phyloP scores from a whole-genome alignment of 345 rosid genomes.

The Camelina hispida region DNA sequence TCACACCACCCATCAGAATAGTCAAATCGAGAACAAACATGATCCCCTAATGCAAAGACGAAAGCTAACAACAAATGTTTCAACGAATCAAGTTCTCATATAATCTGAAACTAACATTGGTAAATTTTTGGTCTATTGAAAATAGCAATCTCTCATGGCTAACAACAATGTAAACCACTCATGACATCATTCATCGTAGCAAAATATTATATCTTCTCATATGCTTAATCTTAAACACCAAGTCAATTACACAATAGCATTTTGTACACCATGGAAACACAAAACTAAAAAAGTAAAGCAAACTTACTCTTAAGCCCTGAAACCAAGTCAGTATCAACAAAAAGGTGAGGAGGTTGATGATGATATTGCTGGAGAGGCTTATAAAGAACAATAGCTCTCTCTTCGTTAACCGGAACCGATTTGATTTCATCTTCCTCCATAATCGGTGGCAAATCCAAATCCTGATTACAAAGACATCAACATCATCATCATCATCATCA shows the following conservation, averaged over 20 bases:
- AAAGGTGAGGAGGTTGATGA: conserved; percentile 39
- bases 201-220: not conserved
- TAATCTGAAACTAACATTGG: no score
- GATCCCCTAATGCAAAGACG: no score
- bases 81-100: no score
- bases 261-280: not conserved
- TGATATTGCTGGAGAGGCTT: conserved; percentile 44
- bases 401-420: conserved; percentile 47
- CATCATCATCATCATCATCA: not conserved
- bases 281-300: not conserved
- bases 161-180: not conserved
- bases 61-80: not conserved
- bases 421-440: conserved; percentile 62
- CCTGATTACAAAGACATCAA: conserved; percentile 38
- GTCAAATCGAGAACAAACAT: not conserved
- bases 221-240: not conserved
- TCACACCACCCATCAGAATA: not conserved
- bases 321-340: conserved; percentile 51
- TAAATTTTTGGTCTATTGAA: no score
- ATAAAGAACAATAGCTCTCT: conserved; percentile 72
- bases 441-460: conserved; percentile 61
- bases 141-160: no score
- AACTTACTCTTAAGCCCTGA: conserved; percentile 62
- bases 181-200: not conserved
- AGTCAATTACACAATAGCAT: not conserved